Evolutionary conservation across 768 basidiomycete genomes (phyloP).

Genomic region (Rubroboletus satanas): DNA sequence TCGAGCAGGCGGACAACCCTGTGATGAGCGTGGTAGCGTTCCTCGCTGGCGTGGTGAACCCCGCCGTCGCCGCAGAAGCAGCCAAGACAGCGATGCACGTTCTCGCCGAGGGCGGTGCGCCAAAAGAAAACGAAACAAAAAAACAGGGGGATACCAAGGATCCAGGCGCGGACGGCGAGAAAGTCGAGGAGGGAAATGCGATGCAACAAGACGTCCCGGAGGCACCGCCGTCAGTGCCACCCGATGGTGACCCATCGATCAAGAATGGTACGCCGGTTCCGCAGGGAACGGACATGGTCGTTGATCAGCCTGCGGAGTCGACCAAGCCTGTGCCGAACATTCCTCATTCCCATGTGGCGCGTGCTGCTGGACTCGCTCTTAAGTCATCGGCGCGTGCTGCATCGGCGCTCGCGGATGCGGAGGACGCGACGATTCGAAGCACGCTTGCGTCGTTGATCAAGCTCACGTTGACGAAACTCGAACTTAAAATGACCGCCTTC

Average conservation of each 20-base stretch:
- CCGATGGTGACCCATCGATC: slow-evolving; percentile 14
- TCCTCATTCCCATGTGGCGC: slow-evolving; percentile 70
- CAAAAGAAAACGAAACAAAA: slow-evolving; percentile 31
- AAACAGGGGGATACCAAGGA: slow-evolving; percentile 31
- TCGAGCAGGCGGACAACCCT: slow-evolving; percentile 94
- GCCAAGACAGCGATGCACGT: slow-evolving; percentile 87
- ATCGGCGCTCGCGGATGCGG: slow-evolving; percentile 70
- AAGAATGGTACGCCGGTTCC: slow-evolving; percentile 14
- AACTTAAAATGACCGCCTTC: slow-evolving; percentile 92
- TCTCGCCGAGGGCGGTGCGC: slow-evolving; percentile 59
- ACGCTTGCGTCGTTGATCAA: slow-evolving; percentile 83
- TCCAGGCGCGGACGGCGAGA: slow-evolving; percentile 22
- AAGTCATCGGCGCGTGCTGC: slow-evolving; percentile 88
- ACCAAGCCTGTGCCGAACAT: slow-evolving; percentile 37
- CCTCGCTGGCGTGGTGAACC: slow-evolving; percentile 87
- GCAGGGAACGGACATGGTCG: slow-evolving; percentile 42
- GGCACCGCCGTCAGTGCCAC: neutral
- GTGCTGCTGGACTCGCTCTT: slow-evolving; percentile 85
- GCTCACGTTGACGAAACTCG: slow-evolving; percentile 80
- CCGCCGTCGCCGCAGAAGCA: slow-evolving; percentile 88
- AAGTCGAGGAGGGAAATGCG: slow-evolving; percentile 44
- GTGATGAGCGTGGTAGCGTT: slow-evolving; percentile 99
- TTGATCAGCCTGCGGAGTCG: slow-evolving; percentile 36
- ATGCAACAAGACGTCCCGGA: slow-evolving; percentile 32
- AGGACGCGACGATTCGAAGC: slow-evolving; percentile 75